These are phyloP conservation scores for Taphrina betulina DNA, from an alignment of 1,139 yeast genomes.

Conservation along the genomic window DNA sequence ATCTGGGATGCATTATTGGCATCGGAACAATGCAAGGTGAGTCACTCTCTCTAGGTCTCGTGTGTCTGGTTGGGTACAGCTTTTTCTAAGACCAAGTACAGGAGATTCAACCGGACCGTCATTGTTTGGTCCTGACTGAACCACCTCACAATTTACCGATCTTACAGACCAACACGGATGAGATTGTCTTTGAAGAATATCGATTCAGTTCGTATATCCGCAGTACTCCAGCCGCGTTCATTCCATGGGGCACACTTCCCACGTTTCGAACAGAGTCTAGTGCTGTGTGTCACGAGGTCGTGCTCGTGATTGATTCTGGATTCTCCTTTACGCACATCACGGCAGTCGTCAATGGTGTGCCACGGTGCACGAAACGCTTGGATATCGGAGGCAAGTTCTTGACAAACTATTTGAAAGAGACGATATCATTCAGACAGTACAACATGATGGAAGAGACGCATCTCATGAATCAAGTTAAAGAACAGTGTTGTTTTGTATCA, in stretches of 20 bases:
- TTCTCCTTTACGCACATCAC: slow-evolving; percentile 82
- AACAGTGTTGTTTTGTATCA: slow-evolving; percentile 72
- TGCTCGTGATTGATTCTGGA: slow-evolving; percentile 82
- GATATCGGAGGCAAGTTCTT: slow-evolving; percentile 83
- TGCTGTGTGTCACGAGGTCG: slow-evolving; percentile 52
- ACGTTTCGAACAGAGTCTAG: neutral
- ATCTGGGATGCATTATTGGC: slow-evolving; percentile 80
- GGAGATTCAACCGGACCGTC: neutral
- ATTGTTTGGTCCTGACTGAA: slow-evolving; percentile 65
- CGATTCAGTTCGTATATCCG: slow-evolving; percentile 69
- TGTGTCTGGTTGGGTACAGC: neutral
- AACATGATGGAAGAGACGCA: slow-evolving; percentile 90
- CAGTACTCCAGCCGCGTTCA: slow-evolving; percentile 60
- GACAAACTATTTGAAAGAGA: slow-evolving; percentile 77
- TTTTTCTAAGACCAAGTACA: too few species aligned
- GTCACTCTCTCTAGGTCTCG: slow-evolving; percentile 10
- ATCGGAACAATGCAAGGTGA: neutral
- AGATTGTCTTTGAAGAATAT: slow-evolving; percentile 89
- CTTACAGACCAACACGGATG: slow-evolving; percentile 81
- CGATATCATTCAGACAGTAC: slow-evolving; percentile 86
- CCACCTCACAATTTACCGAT: slow-evolving; percentile 81
- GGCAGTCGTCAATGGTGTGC: slow-evolving; percentile 78
- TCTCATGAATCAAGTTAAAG: slow-evolving; percentile 81
- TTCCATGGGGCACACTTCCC: slow-evolving; percentile 58
- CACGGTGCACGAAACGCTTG: slow-evolving; percentile 70